Evolutionary conservation across 192 early-diverging fungal species (phyloP).

Genomic region (Dimargaris cristalligena): DNA sequence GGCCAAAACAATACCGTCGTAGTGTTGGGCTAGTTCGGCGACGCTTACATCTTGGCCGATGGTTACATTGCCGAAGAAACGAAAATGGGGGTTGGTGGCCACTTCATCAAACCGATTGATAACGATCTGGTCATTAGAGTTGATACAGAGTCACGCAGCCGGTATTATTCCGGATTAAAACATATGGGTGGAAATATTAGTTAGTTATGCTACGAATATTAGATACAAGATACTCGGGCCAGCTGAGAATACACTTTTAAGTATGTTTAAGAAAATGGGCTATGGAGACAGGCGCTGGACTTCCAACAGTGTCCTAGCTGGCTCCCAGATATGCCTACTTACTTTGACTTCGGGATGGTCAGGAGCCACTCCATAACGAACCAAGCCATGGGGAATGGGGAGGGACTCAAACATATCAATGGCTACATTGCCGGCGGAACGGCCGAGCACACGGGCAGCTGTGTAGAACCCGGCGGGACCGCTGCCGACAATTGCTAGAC

Average conservation of each 20-base stretch:
- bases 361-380: slow-evolving; percentile 87
- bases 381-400: slow-evolving; percentile 76
- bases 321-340: too few species aligned
- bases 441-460: slow-evolving; percentile 56
- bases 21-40: slow-evolving; percentile 33
- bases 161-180: too few species aligned
- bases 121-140: not conserved
- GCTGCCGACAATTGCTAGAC: slow-evolving; percentile 53
- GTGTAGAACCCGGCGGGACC: slow-evolving; percentile 88
- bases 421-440: slow-evolving; percentile 20
- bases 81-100: slow-evolving; percentile 43
- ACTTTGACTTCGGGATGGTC: slow-evolving; percentile 97
- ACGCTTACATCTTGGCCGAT: slow-evolving; percentile 38
- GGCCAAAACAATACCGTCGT: slow-evolving; percentile 65
- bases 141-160: too few species aligned
- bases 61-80: slow-evolving; percentile 65
- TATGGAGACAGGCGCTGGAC: too few species aligned
- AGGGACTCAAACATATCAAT: slow-evolving; percentile 78
- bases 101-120: slow-evolving; percentile 75
- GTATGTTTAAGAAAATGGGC: too few species aligned
- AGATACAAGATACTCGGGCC: too few species aligned
- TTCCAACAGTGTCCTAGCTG: too few species aligned
- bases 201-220: too few species aligned
- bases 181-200: too few species aligned
- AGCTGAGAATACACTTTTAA: too few species aligned